Evolutionary conservation across 495 filamentous ascomycete genomes (phyloP).

Genomic region (Aspergillus cavernicola): DNA sequence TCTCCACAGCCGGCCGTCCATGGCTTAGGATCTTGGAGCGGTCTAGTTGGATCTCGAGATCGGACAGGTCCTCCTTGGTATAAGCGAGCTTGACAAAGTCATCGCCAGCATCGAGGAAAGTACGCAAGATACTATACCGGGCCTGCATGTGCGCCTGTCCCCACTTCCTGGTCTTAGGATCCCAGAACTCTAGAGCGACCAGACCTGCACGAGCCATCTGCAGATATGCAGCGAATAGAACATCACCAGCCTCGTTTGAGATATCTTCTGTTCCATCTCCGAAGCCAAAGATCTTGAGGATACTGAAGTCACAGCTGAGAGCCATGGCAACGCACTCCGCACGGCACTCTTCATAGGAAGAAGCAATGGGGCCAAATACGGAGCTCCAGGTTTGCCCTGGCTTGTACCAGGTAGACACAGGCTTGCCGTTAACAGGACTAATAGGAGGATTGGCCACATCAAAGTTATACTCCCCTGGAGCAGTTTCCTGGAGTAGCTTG

Average conservation of each 20-base stretch:
- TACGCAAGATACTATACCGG: constrained; percentile 82
- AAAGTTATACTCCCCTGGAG: constrained; percentile 81
- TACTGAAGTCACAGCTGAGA: constrained; percentile 80
- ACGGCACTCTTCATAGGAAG: constrained; percentile 80
- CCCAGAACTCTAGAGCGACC: constrained; percentile 81
- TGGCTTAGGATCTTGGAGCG: constrained; percentile 74
- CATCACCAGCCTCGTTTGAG: constrained; percentile 71
- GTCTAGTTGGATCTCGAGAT: constrained; percentile 77
- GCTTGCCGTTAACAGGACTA: constrained; percentile 72
- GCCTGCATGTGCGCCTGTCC: constrained; percentile 95
- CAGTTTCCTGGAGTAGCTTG: constrained; percentile 88
- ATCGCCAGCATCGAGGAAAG: constrained; percentile 79
- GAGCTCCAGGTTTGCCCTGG: constrained; percentile 92
- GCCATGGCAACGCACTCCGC: constrained; percentile 93
- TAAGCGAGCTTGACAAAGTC: constrained; percentile 79
- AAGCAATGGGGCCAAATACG: constrained; percentile 82
- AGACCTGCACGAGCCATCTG: constrained; percentile 90
- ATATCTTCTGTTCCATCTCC: constrained; percentile 70
- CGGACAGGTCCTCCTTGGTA: constrained; percentile 69
- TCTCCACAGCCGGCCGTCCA: constrained; percentile 70
- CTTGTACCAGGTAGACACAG: constrained; percentile 82
- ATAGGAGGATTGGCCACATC: constrained; percentile 73
- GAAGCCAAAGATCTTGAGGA: constrained; percentile 88
- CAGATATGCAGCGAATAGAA: constrained; percentile 82
- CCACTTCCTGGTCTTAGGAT: constrained; percentile 83